A percentile compares a stretch with the other conserved stretches of the same genome.
phyloP scores from a whole-genome alignment of 805 yeast species.

The Nakazawaea wickerhamii region DNA sequence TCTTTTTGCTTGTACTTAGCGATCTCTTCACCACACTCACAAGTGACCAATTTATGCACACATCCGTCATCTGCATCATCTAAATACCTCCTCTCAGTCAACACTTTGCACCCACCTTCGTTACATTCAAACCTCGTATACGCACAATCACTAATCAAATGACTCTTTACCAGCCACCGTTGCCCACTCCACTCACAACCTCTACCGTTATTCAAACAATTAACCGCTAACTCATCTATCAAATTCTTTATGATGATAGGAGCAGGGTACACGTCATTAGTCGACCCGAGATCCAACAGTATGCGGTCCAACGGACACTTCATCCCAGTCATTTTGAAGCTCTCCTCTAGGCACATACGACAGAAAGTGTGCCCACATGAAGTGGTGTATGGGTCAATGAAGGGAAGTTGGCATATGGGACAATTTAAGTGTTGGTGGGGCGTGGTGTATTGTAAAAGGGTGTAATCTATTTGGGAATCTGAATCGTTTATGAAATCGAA shows the following conservation, averaged over 20 bases:
- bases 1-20: slow-evolving; percentile 24
- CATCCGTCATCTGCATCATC: slow-evolving; percentile 23
- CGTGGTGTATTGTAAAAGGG: slow-evolving; percentile 20
- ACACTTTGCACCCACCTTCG: slow-evolving; percentile 13
- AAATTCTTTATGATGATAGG: slow-evolving; percentile 56
- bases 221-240: slow-evolving; percentile 54
- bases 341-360: slow-evolving; percentile 44
- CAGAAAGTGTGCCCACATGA: slow-evolving; percentile 69
- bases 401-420: slow-evolving; percentile 66
- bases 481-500: slow-evolving; percentile 2
- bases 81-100: slow-evolving; percentile 16
- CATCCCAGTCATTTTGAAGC: slow-evolving; percentile 32
- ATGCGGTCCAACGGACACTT: slow-evolving; percentile 61
- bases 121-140: slow-evolving; percentile 34
- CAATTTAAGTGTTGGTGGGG: slow-evolving; percentile 34
- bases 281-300: slow-evolving; percentile 28
- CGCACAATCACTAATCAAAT: slow-evolving; percentile 36
- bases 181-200: slow-evolving; percentile 57
- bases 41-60: slow-evolving; percentile 32
- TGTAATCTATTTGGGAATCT: slow-evolving; percentile 19
- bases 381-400: slow-evolving; percentile 56
- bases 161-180: slow-evolving; percentile 53
- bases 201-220: slow-evolving; percentile 43
- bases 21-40: slow-evolving; percentile 32
- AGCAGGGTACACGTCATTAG: slow-evolving; percentile 36